These are phyloP conservation scores for Butyriboletus loyo DNA, from an alignment of 768 basidiomycete genomes.

Conservation along the genomic window DNA sequence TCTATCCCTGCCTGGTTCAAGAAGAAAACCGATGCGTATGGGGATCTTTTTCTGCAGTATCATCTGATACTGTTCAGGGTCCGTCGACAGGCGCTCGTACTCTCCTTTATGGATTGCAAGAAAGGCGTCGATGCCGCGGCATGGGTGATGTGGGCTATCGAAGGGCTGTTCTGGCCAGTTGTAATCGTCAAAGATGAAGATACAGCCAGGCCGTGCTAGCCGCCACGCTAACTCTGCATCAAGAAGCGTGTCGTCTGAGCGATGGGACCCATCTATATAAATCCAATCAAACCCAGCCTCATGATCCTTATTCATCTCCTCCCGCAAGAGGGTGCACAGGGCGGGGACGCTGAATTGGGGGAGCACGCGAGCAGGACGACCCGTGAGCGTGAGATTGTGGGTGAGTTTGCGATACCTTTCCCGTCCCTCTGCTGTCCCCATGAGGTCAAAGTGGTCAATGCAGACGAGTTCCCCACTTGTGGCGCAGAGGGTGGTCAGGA, in stretches of 20 bases:
- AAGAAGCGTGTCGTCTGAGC: constrained; percentile 58
- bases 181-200: constrained; percentile 60
- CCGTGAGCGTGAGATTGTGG: constrained; percentile 48
- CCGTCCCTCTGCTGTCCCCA: constrained; percentile 44
- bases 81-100: constrained; percentile 39
- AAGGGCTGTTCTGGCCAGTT: constrained; percentile 48
- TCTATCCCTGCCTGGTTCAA: constrained; percentile 3
- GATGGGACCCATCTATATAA: constrained; percentile 58
- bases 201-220: constrained; percentile 46
- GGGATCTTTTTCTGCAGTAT: constrained; percentile 47
- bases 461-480: constrained; percentile 46
- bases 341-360: constrained; percentile 53
- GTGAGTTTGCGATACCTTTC: constrained; percentile 42
- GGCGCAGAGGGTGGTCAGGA: constrained; percentile 46
- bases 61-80: constrained; percentile 45
- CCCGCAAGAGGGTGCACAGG: constrained; percentile 43
- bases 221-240: constrained; percentile 61
- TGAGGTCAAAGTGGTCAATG: constrained; percentile 59
- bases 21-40: constrained; percentile 52
- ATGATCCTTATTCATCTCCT: constrained; percentile 36
- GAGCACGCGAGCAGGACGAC: constrained; percentile 44
- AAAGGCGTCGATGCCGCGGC: constrained; percentile 55
- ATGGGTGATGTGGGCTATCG: constrained; percentile 51
- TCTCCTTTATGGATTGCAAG: constrained; percentile 48
- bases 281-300: constrained; percentile 54